phyloP scores from a whole-genome alignment of 2,329 filamentous ascomycete genomes.

The Apiospora saccharicola region DNA sequence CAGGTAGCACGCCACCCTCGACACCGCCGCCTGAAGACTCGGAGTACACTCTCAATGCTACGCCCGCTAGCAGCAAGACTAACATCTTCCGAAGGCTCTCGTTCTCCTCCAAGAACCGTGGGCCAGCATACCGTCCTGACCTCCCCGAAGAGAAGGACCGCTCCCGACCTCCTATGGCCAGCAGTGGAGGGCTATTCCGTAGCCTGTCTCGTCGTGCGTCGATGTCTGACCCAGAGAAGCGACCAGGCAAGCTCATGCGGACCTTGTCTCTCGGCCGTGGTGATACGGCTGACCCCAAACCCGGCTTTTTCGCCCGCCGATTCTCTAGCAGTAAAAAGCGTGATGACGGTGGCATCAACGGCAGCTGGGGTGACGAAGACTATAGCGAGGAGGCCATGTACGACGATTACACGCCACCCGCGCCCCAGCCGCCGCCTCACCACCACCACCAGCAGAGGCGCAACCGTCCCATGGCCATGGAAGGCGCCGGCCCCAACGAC shows the following conservation, averaged over 20 bases:
- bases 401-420: conserved; percentile 27
- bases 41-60: conserved; percentile 47
- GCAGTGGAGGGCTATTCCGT: conserved; percentile 53
- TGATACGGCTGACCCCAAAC: conserved; percentile 52
- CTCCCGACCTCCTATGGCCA: conserved; percentile 58
- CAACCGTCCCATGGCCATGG: conserved; percentile 23
- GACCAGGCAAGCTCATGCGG: conserved; percentile 54
- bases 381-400: conserved; percentile 47
- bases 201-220: conserved; percentile 51
- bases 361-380: conserved; percentile 54
- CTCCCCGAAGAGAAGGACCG: conserved; percentile 47
- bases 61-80: conserved; percentile 44
- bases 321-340: conserved; percentile 44
- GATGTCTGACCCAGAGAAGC: conserved; percentile 47
- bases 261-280: conserved; percentile 68
- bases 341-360: conserved; percentile 64
- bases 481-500: conserved; percentile 30
- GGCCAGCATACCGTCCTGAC: conserved; percentile 48
- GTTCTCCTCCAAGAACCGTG: conserved; percentile 49
- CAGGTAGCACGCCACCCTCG: conserved; percentile 76
- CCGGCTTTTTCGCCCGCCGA: conserved; percentile 52
- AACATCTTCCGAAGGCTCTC: conserved; percentile 54
- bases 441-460: conserved; percentile 23
- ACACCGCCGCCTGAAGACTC: conserved; percentile 65
- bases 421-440: conserved; percentile 29